Base-by-base conservation (phyloP, 2,329 filamentous ascomycete species). In the Colletotrichum sansevieriae region DNA sequence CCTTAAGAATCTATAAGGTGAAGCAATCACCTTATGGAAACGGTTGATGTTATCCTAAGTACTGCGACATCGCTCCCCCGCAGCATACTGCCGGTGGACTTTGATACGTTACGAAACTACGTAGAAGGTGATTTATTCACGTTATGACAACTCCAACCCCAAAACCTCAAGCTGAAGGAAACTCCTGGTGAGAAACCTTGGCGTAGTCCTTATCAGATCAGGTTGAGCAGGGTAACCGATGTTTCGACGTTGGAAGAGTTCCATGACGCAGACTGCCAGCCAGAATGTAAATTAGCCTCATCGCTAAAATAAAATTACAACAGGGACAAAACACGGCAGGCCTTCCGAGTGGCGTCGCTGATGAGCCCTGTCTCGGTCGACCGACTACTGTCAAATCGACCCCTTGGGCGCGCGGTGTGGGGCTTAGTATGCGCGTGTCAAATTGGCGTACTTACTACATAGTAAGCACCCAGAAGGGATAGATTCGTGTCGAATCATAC, bases 141-240 rank as follows among this genome's bases (percentile, higher is more conserved):
- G n/a, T 47, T 22, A 47, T 59, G 43, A 46, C 9, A 22, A 47
- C 18, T 25, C 10, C 18, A 4, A 25, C 47, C 3, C 22, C 6
- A 6, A 39, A 39, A 39, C 37, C 37, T 13, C 13, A 39, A 39
- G 37, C 11, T 39, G 37, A 39, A 39, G 0, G 10, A 39, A 39
- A 39, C 47, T 25, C 22, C 22, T 22, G 12, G 20, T 22, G 22
- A 43, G 25, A 25, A 57, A 10, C 20, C n/a, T n/a, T n/a, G n/a
- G n/a, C 43, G 3, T 11, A 33, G 49, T 44, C 37, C 20, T 65
- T 63, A 55, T 65, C 58, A 63, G 58, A 55, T 63, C 49, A n/a
- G 9, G 13, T 5, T 7, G 20, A n/a, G 18, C 18, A 52, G n/a
- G 56, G 20, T 33, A 13, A 65, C 62, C 29, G 57, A 47, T 47